phyloP scores from a whole-genome alignment of 768 basidiomycete species.

The Phylloporus sp. region DNA sequence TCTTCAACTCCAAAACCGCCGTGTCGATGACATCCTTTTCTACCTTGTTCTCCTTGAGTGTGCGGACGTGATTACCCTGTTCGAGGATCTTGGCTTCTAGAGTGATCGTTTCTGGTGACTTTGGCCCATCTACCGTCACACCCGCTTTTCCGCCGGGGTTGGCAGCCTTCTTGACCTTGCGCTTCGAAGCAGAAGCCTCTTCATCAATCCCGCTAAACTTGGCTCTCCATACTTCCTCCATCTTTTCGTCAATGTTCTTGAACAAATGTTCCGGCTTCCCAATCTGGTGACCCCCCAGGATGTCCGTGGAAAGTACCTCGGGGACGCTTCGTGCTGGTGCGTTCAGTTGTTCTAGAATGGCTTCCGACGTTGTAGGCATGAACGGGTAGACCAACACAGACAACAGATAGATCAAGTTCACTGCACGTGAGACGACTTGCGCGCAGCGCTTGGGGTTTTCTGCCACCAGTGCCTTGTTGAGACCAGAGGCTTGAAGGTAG shows the following conservation, averaged over 20 bases:
- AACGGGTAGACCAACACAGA: conserved; percentile 87
- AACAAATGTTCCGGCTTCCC: conserved; percentile 89
- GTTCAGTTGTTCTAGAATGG: conserved; percentile 83
- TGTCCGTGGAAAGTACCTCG: conserved; percentile 67
- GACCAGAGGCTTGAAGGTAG: conserved; percentile 89
- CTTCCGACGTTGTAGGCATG: conserved; percentile 87
- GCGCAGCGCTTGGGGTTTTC: conserved; percentile 83
- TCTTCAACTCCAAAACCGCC: conserved; percentile 63
- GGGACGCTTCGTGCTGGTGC: conserved; percentile 84
- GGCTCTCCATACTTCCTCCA: conserved; percentile 75
- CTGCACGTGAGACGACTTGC: conserved; percentile 81
- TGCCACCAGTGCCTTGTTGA: conserved; percentile 85
- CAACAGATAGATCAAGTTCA: conserved; percentile 91
- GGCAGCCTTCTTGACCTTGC: conserved; percentile 53
- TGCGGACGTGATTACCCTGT: conserved; percentile 72
- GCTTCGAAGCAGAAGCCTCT: conserved; percentile 42
- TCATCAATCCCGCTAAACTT: conserved; percentile 72
- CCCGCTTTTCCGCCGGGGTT: conserved; percentile 46
- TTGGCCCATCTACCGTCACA: conserved; percentile 46
- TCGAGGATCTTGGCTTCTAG: conserved; percentile 71
- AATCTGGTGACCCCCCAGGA: conserved; percentile 82
- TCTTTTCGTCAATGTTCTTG: conserved; percentile 88
- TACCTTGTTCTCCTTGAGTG: conserved; percentile 50
- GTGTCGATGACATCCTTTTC: conserved; percentile 42
- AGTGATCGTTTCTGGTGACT: conserved; percentile 67